Evolutionary conservation across 2,329 filamentous ascomycete genomes (phyloP).

Genomic region (Cladosporium sp.): DNA sequence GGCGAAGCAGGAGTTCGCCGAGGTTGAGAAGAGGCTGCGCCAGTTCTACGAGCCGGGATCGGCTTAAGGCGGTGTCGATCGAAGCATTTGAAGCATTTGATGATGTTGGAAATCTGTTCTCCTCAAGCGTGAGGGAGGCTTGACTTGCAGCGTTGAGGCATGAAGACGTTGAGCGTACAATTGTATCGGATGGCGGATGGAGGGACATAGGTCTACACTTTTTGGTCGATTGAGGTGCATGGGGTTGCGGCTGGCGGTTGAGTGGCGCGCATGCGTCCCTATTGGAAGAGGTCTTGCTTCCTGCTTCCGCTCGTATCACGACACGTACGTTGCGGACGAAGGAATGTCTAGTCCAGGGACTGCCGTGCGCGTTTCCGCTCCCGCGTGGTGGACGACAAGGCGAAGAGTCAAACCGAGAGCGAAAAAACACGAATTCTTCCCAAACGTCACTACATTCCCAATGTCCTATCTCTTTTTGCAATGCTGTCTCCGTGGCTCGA

Average conservation of each 20-base stretch:
- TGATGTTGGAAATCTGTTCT: neutral
- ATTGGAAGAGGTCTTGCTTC: neutral
- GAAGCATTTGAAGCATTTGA: neutral
- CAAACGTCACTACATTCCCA: neutral
- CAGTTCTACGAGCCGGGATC: constrained; percentile 59
- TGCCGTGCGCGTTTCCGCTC: neutral
- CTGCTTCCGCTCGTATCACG: neutral
- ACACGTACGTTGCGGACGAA: neutral
- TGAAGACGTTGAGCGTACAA: neutral
- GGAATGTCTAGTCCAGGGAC: neutral
- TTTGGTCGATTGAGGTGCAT: neutral
- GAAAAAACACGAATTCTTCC: neutral
- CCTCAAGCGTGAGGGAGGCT: neutral
- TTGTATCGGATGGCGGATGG: neutral
- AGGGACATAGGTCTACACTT: neutral
- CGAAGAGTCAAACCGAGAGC: neutral
- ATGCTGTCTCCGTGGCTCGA: neutral
- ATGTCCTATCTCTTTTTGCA: neutral
- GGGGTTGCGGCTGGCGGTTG: neutral
- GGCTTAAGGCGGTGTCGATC: constrained; percentile 42
- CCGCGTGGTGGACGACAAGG: neutral
- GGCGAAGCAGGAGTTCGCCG: constrained; percentile 74
- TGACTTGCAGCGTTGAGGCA: neutral
- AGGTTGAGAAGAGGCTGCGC: constrained; percentile 69
- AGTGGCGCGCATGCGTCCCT: neutral